These are phyloP conservation scores for Zygosaccharomyces bailii DNA, from an alignment of 805 yeast species.

Conservation along the genomic window DNA sequence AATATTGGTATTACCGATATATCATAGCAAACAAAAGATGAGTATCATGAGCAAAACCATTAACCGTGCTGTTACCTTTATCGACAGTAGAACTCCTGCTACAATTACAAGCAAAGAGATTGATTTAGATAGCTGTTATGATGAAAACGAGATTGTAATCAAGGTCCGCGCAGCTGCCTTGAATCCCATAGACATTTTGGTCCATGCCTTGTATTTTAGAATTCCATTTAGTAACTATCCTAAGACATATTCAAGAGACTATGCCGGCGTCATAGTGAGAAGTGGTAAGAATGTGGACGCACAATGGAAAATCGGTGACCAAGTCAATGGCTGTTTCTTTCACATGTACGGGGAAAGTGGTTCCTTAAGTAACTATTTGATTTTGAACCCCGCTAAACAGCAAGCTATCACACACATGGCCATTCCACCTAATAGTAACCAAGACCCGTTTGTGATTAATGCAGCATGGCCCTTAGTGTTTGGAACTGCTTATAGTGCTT, in stretches of 20 bases:
- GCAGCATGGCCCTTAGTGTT: slow-evolving; percentile 63
- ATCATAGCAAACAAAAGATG: neutral
- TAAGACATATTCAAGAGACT: slow-evolving; percentile 32
- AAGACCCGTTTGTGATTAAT: slow-evolving; percentile 23
- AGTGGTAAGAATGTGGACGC: slow-evolving; percentile 25
- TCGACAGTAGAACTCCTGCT: slow-evolving; percentile 22
- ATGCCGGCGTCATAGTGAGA: slow-evolving; percentile 30
- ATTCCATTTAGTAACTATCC: slow-evolving; percentile 7
- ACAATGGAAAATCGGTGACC: slow-evolving; percentile 28
- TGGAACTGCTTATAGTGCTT: slow-evolving; percentile 54
- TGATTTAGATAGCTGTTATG: slow-evolving; percentile 26
- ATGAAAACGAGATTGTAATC: slow-evolving; percentile 28
- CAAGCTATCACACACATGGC: slow-evolving; percentile 36
- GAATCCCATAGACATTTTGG: slow-evolving; percentile 31
- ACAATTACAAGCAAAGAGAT: slow-evolving; percentile 18
- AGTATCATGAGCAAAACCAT: slow-evolving; percentile 12
- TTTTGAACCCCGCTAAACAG: slow-evolving; percentile 36
- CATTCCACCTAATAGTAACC: slow-evolving; percentile 23
- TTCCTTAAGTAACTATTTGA: slow-evolving; percentile 46
- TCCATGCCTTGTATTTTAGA: slow-evolving; percentile 17
- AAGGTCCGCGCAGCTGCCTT: slow-evolving; percentile 32
- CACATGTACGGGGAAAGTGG: slow-evolving; percentile 36
- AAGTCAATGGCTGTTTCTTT: slow-evolving; percentile 27
- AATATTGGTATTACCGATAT: neutral
- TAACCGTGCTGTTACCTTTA: slow-evolving; percentile 27